phyloP scores from a whole-genome alignment of 768 basidiomycete species.

The Strobilomyces confusus region DNA sequence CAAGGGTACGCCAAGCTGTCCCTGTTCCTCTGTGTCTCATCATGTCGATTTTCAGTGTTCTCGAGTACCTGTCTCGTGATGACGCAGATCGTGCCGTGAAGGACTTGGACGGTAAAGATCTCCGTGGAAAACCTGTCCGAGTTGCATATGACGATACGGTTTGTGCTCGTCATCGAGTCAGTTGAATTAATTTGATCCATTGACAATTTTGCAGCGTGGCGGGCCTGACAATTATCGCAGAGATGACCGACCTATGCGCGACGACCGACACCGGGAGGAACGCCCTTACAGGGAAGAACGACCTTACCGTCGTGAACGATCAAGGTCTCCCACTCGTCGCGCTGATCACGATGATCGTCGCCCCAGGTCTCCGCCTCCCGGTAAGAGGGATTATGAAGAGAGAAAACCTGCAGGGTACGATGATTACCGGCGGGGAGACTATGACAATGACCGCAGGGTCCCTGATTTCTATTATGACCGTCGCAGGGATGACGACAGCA shows the following conservation, averaged over 20 bases:
- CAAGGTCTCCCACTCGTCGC: conserved; percentile 78
- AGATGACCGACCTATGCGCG: conserved; percentile 56
- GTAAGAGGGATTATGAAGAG: conserved; percentile 78
- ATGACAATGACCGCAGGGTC: conserved; percentile 74
- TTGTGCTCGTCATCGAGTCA: conserved; percentile 23
- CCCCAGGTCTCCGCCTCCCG: conserved; percentile 71
- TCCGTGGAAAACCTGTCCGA: conserved; percentile 77
- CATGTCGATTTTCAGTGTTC: conserved; percentile 49
- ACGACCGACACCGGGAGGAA: conserved; percentile 59
- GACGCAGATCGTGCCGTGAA: conserved; percentile 94
- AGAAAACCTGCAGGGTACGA: conserved; percentile 91
- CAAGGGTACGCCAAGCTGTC: conserved; percentile 64
- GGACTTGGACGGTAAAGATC: conserved; percentile 80
- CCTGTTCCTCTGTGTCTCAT: neutral
- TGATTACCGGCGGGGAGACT: conserved; percentile 79
- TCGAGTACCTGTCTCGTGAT: conserved; percentile 84
- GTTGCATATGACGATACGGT: conserved; percentile 66
- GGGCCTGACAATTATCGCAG: conserved; percentile 74
- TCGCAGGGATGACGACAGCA: conserved; percentile 74
- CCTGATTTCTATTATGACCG: conserved; percentile 87
- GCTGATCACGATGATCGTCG: conserved; percentile 73
- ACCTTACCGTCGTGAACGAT: conserved; percentile 69
- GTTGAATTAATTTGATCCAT: neutral
- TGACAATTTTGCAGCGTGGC: conserved; percentile 43
- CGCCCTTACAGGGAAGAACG: conserved; percentile 51